Base-by-base conservation (phyloP, 23 red algal genomes). In the Gracilariopsis chorda region DNA sequence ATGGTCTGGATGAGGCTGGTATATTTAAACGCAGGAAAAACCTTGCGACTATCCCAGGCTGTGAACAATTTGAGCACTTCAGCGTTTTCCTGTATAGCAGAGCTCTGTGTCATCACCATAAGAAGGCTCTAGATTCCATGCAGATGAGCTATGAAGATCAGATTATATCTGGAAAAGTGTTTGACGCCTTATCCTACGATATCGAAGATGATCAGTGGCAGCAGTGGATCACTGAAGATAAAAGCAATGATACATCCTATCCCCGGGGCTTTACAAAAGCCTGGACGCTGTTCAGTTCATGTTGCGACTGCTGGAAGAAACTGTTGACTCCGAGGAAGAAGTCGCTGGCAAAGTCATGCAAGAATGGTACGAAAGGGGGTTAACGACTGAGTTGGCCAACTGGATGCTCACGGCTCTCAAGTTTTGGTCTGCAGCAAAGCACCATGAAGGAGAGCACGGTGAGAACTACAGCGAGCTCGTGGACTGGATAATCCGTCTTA, bases 31-130 rank as follows among this genome's bases (percentile, higher is more conserved):
- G 13, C 19, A 73, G 39, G 19, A 36, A 73, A 73, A 73, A 42
- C 67, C 28, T 73, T n/a, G 67, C 67, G 40, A 73, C 67, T 6
- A 73, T 73, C 3, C 67, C 67, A 25, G 67, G 67, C 28, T 73
- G 67, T n/a, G 37, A 46, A 12, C 36, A 73, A 17, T 73, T 73
- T 35, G 17, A 46, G 47, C 20, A 35, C 3, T 73, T 73, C 30
- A 73, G 40, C 40, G n/a, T 73, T 20, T 73, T 73, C 29, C 39
- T 36, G 28, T 73, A 73, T 12, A 45, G 67, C 40, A 73, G 32
- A 24, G 67, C 37, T 1, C 20, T 73, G 40, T 73, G 67, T 46
- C 67, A 73, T 25, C 40, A 46, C 40, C 67, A 73, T 42, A 73
- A 73, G 20, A 17, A 73, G 29, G 40, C 39, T 27, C 67, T 73